Evolutionary conservation across 768 basidiomycete genomes (phyloP).

Genomic region (Auriscalpium orientale): DNA sequence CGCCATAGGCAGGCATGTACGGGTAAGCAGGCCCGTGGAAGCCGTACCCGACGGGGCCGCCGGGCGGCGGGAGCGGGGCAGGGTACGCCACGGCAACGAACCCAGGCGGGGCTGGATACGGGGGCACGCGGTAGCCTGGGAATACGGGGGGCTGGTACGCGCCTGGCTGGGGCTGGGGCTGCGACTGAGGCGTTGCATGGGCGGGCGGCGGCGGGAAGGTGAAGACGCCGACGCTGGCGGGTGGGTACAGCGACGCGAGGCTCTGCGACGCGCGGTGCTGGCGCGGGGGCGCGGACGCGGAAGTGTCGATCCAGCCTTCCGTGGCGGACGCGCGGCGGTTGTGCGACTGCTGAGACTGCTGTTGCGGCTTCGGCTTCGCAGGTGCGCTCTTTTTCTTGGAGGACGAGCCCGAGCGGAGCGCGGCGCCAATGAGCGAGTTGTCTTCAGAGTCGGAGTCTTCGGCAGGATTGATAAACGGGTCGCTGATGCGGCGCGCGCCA

Average conservation of each 20-base stretch:
- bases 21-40: background rate
- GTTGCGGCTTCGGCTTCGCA: background rate
- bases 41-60: too few species aligned
- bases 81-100: background rate
- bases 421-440: background rate
- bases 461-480: background rate
- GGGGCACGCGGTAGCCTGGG: background rate
- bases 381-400: constrained; percentile 4
- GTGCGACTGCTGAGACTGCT: background rate
- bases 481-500: background rate
- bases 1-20: constrained; percentile 3
- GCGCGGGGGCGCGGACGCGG: background rate
- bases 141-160: background rate
- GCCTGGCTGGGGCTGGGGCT: background rate
- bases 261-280: background rate
- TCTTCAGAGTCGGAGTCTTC: constrained; percentile 12
- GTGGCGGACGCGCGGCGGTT: background rate
- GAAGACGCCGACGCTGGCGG: constrained; percentile 11
- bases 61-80: background rate
- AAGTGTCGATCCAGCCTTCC: background rate
- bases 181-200: background rate
- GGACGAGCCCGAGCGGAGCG: background rate
- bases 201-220: constrained; percentile 11
- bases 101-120: background rate
- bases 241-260: constrained; percentile 1